Percentiles rank a stretch among this genome's conserved stretches.
Evolutionary conservation across 2,329 filamentous ascomycete species (phyloP).

Genomic region (Scedosporium minutisporum): DNA sequence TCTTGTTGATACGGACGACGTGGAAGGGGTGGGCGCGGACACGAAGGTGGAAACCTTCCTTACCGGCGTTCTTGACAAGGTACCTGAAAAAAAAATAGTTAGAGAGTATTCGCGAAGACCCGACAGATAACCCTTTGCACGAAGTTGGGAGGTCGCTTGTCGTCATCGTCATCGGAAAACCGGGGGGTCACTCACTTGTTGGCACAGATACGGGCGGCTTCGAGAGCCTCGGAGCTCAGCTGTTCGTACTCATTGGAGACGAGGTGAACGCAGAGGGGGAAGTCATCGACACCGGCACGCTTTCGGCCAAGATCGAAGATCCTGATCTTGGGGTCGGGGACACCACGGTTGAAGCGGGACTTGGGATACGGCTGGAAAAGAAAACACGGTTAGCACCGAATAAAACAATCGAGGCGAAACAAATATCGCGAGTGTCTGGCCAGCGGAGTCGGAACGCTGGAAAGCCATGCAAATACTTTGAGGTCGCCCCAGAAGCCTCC

Average conservation of each 20-base stretch:
- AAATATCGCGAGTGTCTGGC: not conserved
- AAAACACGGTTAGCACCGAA: constrained; percentile 10
- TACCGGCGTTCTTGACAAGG: constrained; percentile 62
- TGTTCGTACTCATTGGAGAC: constrained; percentile 99
- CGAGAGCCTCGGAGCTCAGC: constrained; percentile 97
- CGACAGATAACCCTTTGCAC: not conserved
- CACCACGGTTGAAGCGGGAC: constrained; percentile 99
- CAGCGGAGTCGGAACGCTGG: not conserved
- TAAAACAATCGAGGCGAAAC: constrained; percentile 2
- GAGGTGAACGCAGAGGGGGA: constrained; percentile 97
- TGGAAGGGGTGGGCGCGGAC: constrained; percentile 96
- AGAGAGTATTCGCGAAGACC: not conserved
- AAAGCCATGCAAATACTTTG: not conserved
- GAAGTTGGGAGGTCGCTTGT: not conserved
- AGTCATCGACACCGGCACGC: constrained; percentile 97
- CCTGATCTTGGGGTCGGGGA: constrained; percentile 73
- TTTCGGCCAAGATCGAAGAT: constrained; percentile 99
- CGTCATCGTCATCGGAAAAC: not conserved
- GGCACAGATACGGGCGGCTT: constrained; percentile 99
- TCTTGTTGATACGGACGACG: constrained; percentile 99
- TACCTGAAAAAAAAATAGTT: constrained; percentile 29
- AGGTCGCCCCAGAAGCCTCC: not conserved
- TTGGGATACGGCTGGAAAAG: constrained; percentile 79
- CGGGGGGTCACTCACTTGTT: constrained; percentile 58
- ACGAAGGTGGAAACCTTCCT: constrained; percentile 66